Base-by-base conservation (phyloP, 2,329 filamentous ascomycete genomes). In the Phaeosphaeria sp. region DNA sequence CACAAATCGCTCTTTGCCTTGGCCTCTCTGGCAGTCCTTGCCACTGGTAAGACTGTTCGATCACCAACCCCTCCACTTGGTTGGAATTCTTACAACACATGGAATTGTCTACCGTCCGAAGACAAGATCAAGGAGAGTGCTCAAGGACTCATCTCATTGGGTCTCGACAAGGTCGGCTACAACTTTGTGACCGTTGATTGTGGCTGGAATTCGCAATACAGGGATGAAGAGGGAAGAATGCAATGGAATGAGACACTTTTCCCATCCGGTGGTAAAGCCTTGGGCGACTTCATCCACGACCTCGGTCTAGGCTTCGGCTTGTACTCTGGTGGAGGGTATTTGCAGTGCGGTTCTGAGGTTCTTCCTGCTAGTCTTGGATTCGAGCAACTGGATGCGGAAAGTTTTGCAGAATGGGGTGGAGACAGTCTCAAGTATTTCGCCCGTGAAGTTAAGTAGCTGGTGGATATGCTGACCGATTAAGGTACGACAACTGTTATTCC, bases 21-120 rank as follows among this genome's bases (percentile, higher is more conserved):
- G 17, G 60, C 51, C 43, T 45, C 40, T 42, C 24, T 63, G 25
- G 58, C 50, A 30, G 49, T 59, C 13, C 57, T 58, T 15, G 59
- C 49, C 7, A n/a, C 51, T 13, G 65, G 67, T 15, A 69, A 50
- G 48, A 69, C 55, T 4, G 56, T 65, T 6, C 64, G 65, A 6
- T 72, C 69, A 1, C 56, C 67, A 7, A 72, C 69, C 0, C 59
- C 68, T 60, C 73, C 68, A 0, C 73, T 76, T 68, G 74, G 84
- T 13, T 88, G 85, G 85, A 87, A 87, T 59, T 83, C 81, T 2
- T 88, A 88, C 63, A 88, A 88, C 53, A 77, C 81, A 42, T 86
- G 84, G 69, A 77, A 74, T 49, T 87, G 84, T 66, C 72, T 72
- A 1, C 82, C 82, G 0, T 82, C 75, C 42, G 81, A 86, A 60